Base-by-base conservation (phyloP, 192 early-diverging fungal genomes). In the Backusella westeae region DNA sequence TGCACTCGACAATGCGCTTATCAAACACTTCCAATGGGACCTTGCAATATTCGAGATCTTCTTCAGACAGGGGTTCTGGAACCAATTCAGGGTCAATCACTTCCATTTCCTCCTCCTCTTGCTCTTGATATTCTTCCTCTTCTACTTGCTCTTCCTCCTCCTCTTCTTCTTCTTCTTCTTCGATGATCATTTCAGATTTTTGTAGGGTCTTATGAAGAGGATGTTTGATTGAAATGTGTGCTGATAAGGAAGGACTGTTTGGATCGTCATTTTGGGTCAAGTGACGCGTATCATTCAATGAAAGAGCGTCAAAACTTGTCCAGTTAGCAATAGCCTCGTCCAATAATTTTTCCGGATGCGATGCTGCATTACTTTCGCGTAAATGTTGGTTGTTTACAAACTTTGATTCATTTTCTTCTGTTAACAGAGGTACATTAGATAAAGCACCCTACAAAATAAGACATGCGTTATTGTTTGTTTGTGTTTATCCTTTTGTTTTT, bases 61-160 rank as follows among this genome's bases (percentile, higher is more conserved):
- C 78, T 34, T 79, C 78, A 35, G 67, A 56, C n/a, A 79, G 36
- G 4, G 73, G 23, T 53, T 79, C 78, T 38, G 78, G 78, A 34
- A 68, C 44, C 1, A 38, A 67, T 39, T 75, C 74, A 10, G 74
- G 74, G 12, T 75, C 74, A 29, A 29, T 32, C 6, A 71, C 42
- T 49, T 71, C 63, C 32, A 66, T 66, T 32, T 32, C 32, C 6
- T 49, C 56, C 9, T 63, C 56, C 9, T 8, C 56, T 59, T 10
- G 10, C 23, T 59, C 56, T 35, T n/a, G 63, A 23, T 26, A 21
- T 23, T 67, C 32, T 17, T 36, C 19, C 0, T 67, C 6, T 36
- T 67, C 14, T 67, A 17, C 66, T 35, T 67, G 17, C 4, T 67
- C 67, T 9, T 8, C 14, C 19, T 67, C 29, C 3, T 67, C 66